Conservation (phyloP, 164 flowering plant species). For the Echeveria elegans region DNA sequence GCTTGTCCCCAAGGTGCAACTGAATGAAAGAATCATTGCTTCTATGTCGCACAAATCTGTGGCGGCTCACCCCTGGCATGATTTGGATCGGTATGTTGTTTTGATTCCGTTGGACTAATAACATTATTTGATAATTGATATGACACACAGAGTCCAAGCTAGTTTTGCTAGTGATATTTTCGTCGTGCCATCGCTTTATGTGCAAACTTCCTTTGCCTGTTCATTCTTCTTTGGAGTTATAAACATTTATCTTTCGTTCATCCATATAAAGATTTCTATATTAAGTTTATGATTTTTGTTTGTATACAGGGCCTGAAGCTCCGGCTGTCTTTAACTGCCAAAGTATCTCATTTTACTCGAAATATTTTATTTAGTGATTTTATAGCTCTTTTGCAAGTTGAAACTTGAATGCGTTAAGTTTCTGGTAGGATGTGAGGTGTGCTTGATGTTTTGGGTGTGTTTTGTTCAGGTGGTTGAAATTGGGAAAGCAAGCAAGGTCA, state of each 20-base stretch:
- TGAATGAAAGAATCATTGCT: conserved; percentile 77
- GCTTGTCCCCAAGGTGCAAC: conserved; percentile 18
- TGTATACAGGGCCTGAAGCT: conserved; percentile 78
- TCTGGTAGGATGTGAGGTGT: not conserved
- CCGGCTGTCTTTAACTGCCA: conserved; percentile 80
- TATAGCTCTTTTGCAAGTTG: not conserved
- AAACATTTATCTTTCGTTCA: not conserved
- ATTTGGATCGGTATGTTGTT: conserved; percentile 61
- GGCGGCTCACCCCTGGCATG: conserved; percentile 99
- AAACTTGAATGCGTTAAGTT: not conserved
- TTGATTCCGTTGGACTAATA: not conserved
- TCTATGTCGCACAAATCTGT: conserved; percentile 71
- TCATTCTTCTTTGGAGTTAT: no score
- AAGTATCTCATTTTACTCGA: conserved; percentile 23
- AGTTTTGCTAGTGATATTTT: not conserved
- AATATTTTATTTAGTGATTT: not conserved
- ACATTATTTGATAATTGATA: not conserved
- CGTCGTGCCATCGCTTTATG: not conserved
- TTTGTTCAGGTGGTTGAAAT: conserved; percentile 71
- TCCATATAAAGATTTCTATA: not conserved
- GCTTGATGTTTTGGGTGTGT: conserved; percentile 1
- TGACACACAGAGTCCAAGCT: not conserved
- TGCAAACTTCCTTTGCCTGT: not conserved
- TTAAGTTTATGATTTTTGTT: not conserved
- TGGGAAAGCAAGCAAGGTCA: conserved; percentile 82